Conservation (phyloP, 2,329 filamentous ascomycete species). For the Fusarium torreyae region DNA sequence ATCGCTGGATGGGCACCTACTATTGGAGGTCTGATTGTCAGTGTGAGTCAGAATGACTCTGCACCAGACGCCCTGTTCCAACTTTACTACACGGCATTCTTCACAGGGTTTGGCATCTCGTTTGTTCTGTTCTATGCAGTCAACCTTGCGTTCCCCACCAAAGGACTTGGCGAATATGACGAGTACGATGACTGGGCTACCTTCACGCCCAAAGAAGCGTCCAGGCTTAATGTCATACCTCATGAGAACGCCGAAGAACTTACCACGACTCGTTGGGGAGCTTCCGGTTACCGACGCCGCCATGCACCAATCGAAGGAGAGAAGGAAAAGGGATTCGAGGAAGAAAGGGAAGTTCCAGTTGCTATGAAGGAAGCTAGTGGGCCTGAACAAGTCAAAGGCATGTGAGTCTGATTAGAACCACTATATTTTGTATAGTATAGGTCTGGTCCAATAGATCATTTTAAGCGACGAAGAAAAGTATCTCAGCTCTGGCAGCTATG, state of each 20-base stretch:
- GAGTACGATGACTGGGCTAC: slow-evolving; percentile 24
- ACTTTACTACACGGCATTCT: not conserved
- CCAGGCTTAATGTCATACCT: slow-evolving; percentile 9
- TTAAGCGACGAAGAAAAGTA: too few species aligned
- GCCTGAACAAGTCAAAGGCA: too few species aligned
- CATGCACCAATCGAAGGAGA: not conserved
- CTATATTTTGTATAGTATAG: too few species aligned
- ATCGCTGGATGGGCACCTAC: not conserved
- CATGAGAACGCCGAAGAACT: slow-evolving; percentile 1
- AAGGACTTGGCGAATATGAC: slow-evolving; percentile 6
- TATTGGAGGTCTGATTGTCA: not conserved
- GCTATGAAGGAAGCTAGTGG: too few species aligned
- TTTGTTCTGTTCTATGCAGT: not conserved
- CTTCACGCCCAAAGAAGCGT: slow-evolving; percentile 15
- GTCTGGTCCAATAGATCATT: too few species aligned
- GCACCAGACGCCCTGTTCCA: not conserved
- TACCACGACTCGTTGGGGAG: not conserved
- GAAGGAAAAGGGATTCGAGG: not conserved
- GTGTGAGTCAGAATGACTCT: not conserved
- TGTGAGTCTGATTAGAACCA: too few species aligned
- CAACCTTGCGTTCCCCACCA: not conserved
- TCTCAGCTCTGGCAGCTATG: not conserved
- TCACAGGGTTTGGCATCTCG: not conserved
- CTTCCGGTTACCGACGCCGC: not conserved
- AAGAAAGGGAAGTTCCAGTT: not conserved